Conservation (phyloP, 345 rosid genomes). For the Psidium friedrichsthalianum region DNA sequence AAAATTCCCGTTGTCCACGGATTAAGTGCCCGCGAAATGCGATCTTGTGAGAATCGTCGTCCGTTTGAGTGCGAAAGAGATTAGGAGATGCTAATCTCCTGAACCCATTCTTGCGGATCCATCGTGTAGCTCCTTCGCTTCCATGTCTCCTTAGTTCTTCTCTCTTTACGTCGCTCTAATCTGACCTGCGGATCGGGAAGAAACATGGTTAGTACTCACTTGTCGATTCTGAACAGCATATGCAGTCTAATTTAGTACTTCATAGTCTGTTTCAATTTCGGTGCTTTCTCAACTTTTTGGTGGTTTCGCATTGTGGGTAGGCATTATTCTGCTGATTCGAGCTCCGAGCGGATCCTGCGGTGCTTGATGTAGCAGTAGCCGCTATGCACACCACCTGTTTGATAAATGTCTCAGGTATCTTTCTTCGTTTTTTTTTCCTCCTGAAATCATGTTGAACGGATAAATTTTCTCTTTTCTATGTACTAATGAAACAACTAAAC, state of each 20-base stretch:
- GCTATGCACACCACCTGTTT: not conserved
- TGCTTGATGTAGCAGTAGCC: not conserved
- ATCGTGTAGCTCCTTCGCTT: not conserved
- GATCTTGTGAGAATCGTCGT: no score
- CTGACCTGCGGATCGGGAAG: not conserved
- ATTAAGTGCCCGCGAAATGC: no score
- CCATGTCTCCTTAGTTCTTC: not conserved
- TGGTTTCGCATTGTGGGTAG: not conserved
- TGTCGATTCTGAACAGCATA: not conserved
- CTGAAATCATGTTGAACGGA: not conserved
- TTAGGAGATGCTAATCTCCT: not conserved
- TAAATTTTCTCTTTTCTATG: not conserved
- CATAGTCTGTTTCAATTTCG: not conserved
- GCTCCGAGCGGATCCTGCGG: not conserved
- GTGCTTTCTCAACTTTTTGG: not conserved
- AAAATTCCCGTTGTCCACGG: not conserved
- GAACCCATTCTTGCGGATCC: not conserved
- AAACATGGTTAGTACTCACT: not conserved
- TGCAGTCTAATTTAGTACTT: not conserved
- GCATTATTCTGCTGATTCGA: not conserved
- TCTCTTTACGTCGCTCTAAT: not conserved
- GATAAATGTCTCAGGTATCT: not conserved
- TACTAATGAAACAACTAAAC: not conserved
- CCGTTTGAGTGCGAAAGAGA: no score
- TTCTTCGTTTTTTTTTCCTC: fast-evolving